Evolutionary conservation across 768 basidiomycete genomes (phyloP).

Genomic region (Rhodotorula kratochvilovae): DNA sequence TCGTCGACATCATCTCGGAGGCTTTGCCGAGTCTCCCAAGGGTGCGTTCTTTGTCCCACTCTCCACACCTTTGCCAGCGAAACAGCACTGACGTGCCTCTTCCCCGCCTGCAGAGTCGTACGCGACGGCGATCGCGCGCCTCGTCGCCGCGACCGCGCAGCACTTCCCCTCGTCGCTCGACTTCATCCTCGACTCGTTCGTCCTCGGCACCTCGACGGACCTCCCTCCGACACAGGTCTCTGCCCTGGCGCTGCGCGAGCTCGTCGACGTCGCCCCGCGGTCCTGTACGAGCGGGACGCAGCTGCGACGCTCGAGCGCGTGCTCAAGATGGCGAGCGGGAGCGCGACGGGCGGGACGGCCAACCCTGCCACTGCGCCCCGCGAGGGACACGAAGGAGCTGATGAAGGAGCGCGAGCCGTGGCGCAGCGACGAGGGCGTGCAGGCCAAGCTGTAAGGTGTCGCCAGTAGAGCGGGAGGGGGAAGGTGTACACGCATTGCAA

Average conservation of each 20-base stretch:
- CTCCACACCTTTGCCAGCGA: too few species aligned
- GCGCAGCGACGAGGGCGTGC: conserved; percentile 47
- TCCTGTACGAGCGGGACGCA: conserved; percentile 64
- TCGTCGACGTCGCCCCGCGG: conserved; percentile 52
- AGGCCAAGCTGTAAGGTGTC: conserved; percentile 39
- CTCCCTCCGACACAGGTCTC: conserved; percentile 59
- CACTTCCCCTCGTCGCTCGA: conserved; percentile 3
- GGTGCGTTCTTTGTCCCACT: conserved; percentile 3
- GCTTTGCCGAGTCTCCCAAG: conserved; percentile 64
- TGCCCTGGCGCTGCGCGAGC: conserved; percentile 43
- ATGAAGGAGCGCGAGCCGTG: conserved; percentile 51
- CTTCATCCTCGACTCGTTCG: conserved; percentile 21
- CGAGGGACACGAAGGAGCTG: conserved; percentile 73
- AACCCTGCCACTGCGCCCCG: conserved; percentile 68
- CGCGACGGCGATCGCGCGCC: conserved; percentile 27
- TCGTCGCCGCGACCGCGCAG: conserved; percentile 29
- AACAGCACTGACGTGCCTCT: conserved; percentile 56
- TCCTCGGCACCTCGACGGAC: conserved; percentile 53
- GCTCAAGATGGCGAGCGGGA: conserved; percentile 60
- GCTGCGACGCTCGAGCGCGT: conserved; percentile 64
- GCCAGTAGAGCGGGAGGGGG: too few species aligned
- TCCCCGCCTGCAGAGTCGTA: conserved; percentile 56
- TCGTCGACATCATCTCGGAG: conserved; percentile 70
- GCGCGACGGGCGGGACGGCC: conserved; percentile 2
- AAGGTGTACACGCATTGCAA: too few species aligned